Conservation (phyloP, 768 basidiomycete genomes). For the Dendrothele bispora region DNA sequence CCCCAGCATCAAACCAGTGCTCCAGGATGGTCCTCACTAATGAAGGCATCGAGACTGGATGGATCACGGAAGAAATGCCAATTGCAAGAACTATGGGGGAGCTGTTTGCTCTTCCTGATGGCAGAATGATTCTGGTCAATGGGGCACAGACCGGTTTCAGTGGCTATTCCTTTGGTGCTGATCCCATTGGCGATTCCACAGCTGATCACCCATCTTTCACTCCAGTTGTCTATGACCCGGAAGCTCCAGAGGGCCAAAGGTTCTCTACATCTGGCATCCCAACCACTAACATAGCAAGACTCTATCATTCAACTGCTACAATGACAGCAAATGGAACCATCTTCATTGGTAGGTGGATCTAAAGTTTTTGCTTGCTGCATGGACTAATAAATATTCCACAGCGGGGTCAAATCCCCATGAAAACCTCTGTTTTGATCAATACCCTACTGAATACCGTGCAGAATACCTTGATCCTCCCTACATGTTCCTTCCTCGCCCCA, state of each 20-base stretch:
- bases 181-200: conserved; percentile 29
- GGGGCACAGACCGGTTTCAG: conserved; percentile 23
- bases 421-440: conserved; percentile 15
- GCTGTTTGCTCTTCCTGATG: conserved; percentile 23
- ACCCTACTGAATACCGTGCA: conserved; percentile 14
- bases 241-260: conserved; percentile 21
- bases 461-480: conserved; percentile 20
- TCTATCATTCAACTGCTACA: conserved; percentile 33
- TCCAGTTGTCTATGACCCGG: conserved; percentile 26
- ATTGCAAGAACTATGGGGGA: conserved; percentile 20
- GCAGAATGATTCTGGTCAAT: conserved; percentile 26
- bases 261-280: conserved; percentile 24
- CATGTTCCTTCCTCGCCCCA: conserved; percentile 14
- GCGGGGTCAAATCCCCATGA: conserved; percentile 30
- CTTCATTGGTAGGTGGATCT: conserved; percentile 7
- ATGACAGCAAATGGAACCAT: conserved; percentile 14
- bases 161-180: conserved; percentile 2
- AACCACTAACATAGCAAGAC: conserved; percentile 22
- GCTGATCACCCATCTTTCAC: conserved; percentile 25
- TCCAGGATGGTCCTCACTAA: conserved; percentile 23
- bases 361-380: conserved; percentile 1
- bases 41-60: conserved; percentile 24
- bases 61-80: conserved; percentile 28
- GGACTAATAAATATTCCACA: conserved; percentile 9
- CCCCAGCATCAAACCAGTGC: conserved; percentile 27